phyloP scores from a whole-genome alignment of 805 yeast genomes.

The Ogataea trehaloabstinens region DNA sequence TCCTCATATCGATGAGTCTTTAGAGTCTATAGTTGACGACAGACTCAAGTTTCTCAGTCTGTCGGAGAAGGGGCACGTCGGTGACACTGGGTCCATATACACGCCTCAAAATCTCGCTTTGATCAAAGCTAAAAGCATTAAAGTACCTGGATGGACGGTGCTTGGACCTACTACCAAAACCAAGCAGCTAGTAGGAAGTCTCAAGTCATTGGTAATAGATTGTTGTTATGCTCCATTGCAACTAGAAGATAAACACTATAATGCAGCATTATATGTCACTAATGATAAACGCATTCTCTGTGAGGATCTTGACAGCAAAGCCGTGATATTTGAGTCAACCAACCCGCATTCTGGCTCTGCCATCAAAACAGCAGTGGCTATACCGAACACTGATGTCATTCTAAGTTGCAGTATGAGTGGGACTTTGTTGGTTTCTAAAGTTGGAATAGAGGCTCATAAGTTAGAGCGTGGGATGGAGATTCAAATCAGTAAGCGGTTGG shows the following conservation, averaged over 20 bases:
- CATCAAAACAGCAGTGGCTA: conserved; percentile 20
- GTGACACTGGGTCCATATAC: conserved; percentile 10
- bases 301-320: conserved; percentile 22
- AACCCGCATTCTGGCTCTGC: conserved; percentile 20
- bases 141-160: conserved; percentile 28
- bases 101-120: conserved; percentile 25
- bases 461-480: conserved; percentile 9
- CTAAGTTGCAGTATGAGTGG: conserved; percentile 36
- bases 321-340: conserved; percentile 7
- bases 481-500: conserved; percentile 31
- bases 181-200: conserved; percentile 13
- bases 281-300: conserved; percentile 26
- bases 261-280: conserved; percentile 26
- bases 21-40: conserved; percentile 36
- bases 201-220: conserved; percentile 26
- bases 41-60: conserved; percentile 27
- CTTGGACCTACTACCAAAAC: conserved; percentile 14
- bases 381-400: conserved; percentile 21
- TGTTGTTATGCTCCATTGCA: conserved; percentile 16
- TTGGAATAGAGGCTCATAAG: conserved; percentile 1
- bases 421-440: conserved; percentile 12
- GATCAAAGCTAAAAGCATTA: conserved; percentile 17
- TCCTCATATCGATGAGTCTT: conserved; percentile 31
- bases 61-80: conserved; percentile 7
- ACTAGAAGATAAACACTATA: conserved; percentile 2